Base-by-base conservation (phyloP, 768 basidiomycete species). In the Boletus subparvulus region DNA sequence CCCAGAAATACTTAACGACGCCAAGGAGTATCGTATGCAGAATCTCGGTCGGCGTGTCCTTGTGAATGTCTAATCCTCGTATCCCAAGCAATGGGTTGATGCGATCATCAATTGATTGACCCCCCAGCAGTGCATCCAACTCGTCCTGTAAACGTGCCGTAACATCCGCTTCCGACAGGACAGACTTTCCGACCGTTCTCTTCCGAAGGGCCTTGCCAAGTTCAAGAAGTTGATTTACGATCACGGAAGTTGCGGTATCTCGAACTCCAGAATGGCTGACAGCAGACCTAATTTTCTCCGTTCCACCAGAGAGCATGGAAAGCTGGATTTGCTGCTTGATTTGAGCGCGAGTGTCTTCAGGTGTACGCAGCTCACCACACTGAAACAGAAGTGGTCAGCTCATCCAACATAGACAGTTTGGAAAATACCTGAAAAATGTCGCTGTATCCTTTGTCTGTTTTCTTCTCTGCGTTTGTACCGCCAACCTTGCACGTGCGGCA, bases 221-320 rank as follows among this genome's bases (percentile, higher is more conserved):
- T 67, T 47, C 61, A 58, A 32, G 74, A 43, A 44, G 65, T 9
- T 43, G 74, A 71, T 64, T 74, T 0, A 59, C 73, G 4, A 77
- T 47, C 0, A 50, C 35, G 21, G 77, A 69, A 33, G 69, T 66
- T 3, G 62, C 49, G 0, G 72, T 63, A 10, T 78, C 64, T 17
- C 73, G 60, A 7, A 56, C 32, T 0, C 77, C 77, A 48, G 79
- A 77, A 45, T 77, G 73, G 1, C 73, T 73, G 45, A 78, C 9
- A 5, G 40, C 8, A 1, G 28, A 13, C 5, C 30, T 59, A 0
- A 64, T 39, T 19, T 64, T 64, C 0, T 59, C 51, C 1, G 49
- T 59, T 0, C 51, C 58, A 13, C 58, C 58, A 12, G 55, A 45
- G 0, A 42, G n/a, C 43, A 17, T 53, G 0, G 51, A 43, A 13